Percentiles rank a stretch among this genome's conserved stretches.
These are phyloP conservation scores for Pleurotus citrinopileatus DNA, from an alignment of 768 basidiomycete species.

Conservation along the genomic window DNA sequence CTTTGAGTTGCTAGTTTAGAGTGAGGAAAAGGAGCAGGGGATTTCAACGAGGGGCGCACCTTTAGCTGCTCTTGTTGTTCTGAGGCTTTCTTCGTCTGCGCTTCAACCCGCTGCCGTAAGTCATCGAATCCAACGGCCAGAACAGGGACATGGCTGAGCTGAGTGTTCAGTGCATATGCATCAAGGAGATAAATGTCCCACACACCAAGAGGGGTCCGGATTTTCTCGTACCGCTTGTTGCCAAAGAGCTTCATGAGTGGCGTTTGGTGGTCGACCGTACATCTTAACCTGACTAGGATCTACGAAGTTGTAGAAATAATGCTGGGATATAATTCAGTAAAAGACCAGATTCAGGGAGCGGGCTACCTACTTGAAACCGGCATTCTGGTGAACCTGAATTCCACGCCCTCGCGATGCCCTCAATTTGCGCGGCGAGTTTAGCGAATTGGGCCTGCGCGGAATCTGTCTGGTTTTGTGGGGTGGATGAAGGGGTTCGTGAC, in stretches of 20 bases:
- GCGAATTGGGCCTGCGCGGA: constrained; percentile 52
- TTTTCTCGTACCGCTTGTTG: constrained; percentile 78
- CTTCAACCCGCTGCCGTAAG: constrained; percentile 73
- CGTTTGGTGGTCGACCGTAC: constrained; percentile 72
- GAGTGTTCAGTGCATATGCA: constrained; percentile 2
- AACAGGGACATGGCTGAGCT: constrained; percentile 68
- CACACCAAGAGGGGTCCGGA: constrained; percentile 76
- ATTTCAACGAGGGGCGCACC: constrained; percentile 24
- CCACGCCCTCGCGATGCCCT: constrained; percentile 69
- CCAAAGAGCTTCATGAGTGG: constrained; percentile 71
- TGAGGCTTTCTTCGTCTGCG: constrained; percentile 64
- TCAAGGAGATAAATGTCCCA: constrained; percentile 8
- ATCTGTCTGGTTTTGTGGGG: constrained; percentile 51
- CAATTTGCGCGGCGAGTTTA: constrained; percentile 55
- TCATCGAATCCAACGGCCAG: constrained; percentile 82
- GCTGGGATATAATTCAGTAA: constrained; percentile 35
- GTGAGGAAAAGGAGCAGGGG: constrained; percentile 11
- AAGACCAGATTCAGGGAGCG: background rate
- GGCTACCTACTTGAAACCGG: constrained; percentile 68
- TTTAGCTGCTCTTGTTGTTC: constrained; percentile 67
- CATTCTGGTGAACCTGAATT: constrained; percentile 64
- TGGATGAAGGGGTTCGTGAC: constrained; percentile 32
- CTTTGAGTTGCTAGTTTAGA: constrained; percentile 54
- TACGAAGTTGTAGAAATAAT: constrained; percentile 84
- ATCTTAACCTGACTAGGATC: constrained; percentile 61